Conservation (phyloP, 345 rosid genomes). For the Euclidium syriacum region DNA sequence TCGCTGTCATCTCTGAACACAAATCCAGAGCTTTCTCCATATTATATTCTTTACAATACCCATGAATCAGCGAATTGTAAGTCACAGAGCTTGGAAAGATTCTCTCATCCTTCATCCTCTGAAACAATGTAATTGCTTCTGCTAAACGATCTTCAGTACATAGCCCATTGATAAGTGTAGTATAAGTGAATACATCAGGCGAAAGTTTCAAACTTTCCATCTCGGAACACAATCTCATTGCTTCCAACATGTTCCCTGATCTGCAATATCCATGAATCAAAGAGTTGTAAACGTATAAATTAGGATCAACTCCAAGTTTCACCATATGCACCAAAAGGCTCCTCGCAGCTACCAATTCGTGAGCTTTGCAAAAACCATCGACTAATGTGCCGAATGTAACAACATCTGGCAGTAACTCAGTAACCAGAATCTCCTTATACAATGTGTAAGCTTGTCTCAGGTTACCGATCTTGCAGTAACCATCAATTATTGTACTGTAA, state of each 20-base stretch:
- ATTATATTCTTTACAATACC: slow-evolving; percentile 45
- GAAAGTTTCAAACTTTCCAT: slow-evolving; percentile 42
- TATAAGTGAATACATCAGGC: slow-evolving; percentile 59
- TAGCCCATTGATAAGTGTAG: slow-evolving; percentile 49
- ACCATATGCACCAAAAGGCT: slow-evolving; percentile 45
- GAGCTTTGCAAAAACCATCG: slow-evolving; percentile 54
- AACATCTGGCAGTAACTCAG: slow-evolving; percentile 47
- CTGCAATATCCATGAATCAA: slow-evolving; percentile 49
- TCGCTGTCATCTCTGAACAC: slow-evolving; percentile 53
- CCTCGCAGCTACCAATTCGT: slow-evolving; percentile 41
- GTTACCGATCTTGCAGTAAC: slow-evolving; percentile 44
- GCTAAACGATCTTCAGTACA: slow-evolving; percentile 34
- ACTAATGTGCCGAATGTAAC: slow-evolving; percentile 49
- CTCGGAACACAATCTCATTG: slow-evolving; percentile 39
- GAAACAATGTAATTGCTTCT: slow-evolving; percentile 40
- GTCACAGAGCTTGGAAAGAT: slow-evolving; percentile 46
- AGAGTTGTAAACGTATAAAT: slow-evolving; percentile 50
- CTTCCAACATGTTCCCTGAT: slow-evolving; percentile 41
- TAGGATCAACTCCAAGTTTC: slow-evolving; percentile 55
- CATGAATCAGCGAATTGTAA: slow-evolving; percentile 56
- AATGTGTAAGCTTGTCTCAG: slow-evolving; percentile 39
- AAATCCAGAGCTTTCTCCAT: slow-evolving; percentile 53
- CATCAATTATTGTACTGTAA: slow-evolving; percentile 47
- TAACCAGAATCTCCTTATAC: slow-evolving; percentile 37
- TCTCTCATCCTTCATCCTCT: slow-evolving; percentile 45